These are phyloP conservation scores for Trametes polyzona DNA, from an alignment of 1,284 basidiomycete genomes.

Conservation along the genomic window DNA sequence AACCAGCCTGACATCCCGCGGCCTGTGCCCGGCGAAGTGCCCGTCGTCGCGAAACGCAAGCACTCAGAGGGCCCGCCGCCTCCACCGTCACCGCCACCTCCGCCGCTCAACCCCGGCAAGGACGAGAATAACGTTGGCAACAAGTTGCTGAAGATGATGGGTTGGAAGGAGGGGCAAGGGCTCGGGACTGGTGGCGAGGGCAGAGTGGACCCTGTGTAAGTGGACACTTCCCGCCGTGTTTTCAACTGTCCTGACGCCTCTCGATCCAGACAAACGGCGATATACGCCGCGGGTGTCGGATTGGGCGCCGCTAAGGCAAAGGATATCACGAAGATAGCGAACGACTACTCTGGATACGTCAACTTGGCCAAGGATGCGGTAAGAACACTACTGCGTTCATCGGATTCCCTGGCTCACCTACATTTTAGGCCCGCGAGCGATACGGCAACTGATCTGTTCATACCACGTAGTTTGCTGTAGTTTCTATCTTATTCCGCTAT, in stretches of 20 bases:
- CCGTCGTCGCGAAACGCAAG: constrained; percentile 43
- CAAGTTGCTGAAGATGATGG: constrained; percentile 93
- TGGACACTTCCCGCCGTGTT: background rate
- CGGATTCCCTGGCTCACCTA: background rate
- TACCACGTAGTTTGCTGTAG: background rate
- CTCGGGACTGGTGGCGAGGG: constrained; percentile 82
- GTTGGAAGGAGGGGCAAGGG: constrained; percentile 90
- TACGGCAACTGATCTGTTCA: constrained; percentile 32
- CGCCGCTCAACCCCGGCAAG: constrained; percentile 66
- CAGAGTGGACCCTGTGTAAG: constrained; percentile 83
- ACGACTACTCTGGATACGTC: constrained; percentile 73
- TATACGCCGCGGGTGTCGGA: constrained; percentile 86
- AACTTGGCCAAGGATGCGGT: constrained; percentile 72
- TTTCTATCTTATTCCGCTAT: constrained; percentile 8
- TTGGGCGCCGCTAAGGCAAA: constrained; percentile 88
- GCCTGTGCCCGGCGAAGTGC: constrained; percentile 37
- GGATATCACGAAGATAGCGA: constrained; percentile 77
- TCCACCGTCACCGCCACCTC: constrained; percentile 64
- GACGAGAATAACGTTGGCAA: constrained; percentile 88
- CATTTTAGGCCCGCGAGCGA: constrained; percentile 35
- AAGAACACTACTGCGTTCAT: constrained; percentile 16
- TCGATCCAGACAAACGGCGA: constrained; percentile 65
- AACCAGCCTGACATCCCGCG: constrained; percentile 86
- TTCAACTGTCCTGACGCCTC: background rate
- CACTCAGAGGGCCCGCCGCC: constrained; percentile 66